Base-by-base conservation (phyloP, 495 filamentous ascomycete genomes). In the Platismatia glauca region DNA sequence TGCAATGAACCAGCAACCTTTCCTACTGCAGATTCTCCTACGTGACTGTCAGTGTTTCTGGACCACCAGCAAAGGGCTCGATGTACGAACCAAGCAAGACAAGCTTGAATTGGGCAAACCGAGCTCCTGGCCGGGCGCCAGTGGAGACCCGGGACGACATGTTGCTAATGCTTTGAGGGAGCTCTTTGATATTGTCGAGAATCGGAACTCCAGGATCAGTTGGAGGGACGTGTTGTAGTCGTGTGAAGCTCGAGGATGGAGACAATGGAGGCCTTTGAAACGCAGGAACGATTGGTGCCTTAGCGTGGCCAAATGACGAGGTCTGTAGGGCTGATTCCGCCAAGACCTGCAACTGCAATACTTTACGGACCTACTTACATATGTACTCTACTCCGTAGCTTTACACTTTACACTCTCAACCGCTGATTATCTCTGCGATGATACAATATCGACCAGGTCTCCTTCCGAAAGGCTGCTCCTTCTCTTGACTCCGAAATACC, bases 81-180 rank as follows among this genome's bases (percentile, higher is more conserved):
- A 44, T 53, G 55, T 64, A 71, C 83, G 64, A 82, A 96, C 94
- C 94, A 65, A 98, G 80, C 70, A 98, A 79, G 62, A 98, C 94
- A 70, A 98, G 85, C 82, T 98, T 98, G 79, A 98, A 98, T 81
- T 98, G 94, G 67, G 94, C 94, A 77, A 98, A 98, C 70, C 92
- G 88, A 68, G 80, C 84, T 72, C 89, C 89, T 60, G 83, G 82
- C 66, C 90, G 86, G 72, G 82, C 81, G 74, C 87, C 89, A 74
- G 88, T 82, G 73, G 87, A 83, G 73, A 85, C 81, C 79, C 91
- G 81, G 71, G 89, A 81, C 73, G 91, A 87, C 91, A 96, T 96
- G 72, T 59, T 77, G 46, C 33, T 52, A 31, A 16, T 24, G 4
- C 13, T n/a, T 18, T 20, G 34, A 34, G 29, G 24, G 1, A 12